Evolutionary conservation across 352 stramenopile genomes (phyloP), one percentile per base, ranked within the genome.

Genomic region (Thalassiosira ordinaria): DNA sequence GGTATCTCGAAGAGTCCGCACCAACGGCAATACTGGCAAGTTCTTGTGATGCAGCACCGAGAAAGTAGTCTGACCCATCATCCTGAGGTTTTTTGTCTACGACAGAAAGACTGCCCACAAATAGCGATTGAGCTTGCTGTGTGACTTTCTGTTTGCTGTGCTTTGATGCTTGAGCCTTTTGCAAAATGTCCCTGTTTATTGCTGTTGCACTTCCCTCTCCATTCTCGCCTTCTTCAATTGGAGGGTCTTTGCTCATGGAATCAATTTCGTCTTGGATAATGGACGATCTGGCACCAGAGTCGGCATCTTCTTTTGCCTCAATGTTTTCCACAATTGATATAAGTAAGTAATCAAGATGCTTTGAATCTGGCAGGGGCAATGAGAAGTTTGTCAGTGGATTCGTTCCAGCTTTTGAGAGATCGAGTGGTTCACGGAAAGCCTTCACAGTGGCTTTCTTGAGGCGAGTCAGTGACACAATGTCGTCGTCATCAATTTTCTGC

Each of bases 1-100:
- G 76, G 70, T 91, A 94, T 52, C 89, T 75, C 37, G 87, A 86
- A 56, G 87, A 86, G 69, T 94, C 89, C 35, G 86, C 86, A 24
- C 87, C 89, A 72, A 89, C 80, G 11, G 89, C 84, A 82, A 94
- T 77, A 27, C 84, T 82, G 9, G 73, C 67, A 68, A 94, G 75
- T 29, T 92, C 82, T 39, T 52, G 47, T 44, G 79, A 91, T n/a
- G 87, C 89, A 27, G 87, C 80, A 61, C 87, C 89, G 51, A 88
- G 71, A 62, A 85, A 85, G 72, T 88, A 94, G 56, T 94, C 89
- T 62, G 78, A 86, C 1, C 66, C 72, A 67, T 92, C 82, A 66
- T 91, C 76, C 37, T 88, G 78, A 52, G 62, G 59, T 6, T 74
- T 70, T 65, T 88, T 85, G 41, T 88, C 76, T 46, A 33, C 20